Base-by-base conservation (phyloP, 2,329 filamentous ascomycete genomes). In the Sordariomycetes sp. region DNA sequence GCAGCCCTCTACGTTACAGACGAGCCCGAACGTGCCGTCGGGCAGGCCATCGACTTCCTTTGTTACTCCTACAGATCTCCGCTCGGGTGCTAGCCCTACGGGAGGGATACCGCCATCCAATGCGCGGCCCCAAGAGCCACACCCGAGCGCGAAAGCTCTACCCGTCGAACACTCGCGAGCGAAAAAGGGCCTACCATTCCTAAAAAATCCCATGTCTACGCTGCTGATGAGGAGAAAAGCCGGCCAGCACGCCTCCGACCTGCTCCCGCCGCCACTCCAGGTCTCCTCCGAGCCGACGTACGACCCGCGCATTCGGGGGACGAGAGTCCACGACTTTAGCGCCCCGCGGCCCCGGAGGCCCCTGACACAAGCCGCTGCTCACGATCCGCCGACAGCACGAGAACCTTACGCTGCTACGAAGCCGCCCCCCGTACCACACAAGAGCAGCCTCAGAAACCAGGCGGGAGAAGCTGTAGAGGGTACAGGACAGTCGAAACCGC, bases 261-360 rank as follows among this genome's bases (percentile, higher is more conserved):
- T 75, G 2, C 64, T 65, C 1, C 70, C 74, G 1, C 62, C 76
- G 24, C 71, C 76, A 0, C 62, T 75, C 32, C 62, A 70, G 52
- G 68, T 70, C 24, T 62, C 66, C 0, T 72, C 75, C 15, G 76
- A 77, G 62, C 73, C 75, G 5, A 67, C 69, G 22, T 84, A 85
- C 62, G 82, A 86, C 62, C 82, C 82, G 20, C 75, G 81, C 10
- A 87, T 87, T 61, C 76, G 76, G 63, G 84, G 80, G 54, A 87
- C 79, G 8, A 74, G 76, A 53, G 76, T 85, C 54, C 84, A 87
- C 65, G 84, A 83, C 66, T 86, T 85, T 63, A 85, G 81, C 63
- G 81, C 79, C 0, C 82, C 82, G 1, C 72, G 81, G 54, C 74
- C 74, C 25, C 75, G 58, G 39, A 55, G 36, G 24, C 55, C 55